Conservation (phyloP, 2,329 filamentous ascomycete genomes). For the Cytospora piceae region DNA sequence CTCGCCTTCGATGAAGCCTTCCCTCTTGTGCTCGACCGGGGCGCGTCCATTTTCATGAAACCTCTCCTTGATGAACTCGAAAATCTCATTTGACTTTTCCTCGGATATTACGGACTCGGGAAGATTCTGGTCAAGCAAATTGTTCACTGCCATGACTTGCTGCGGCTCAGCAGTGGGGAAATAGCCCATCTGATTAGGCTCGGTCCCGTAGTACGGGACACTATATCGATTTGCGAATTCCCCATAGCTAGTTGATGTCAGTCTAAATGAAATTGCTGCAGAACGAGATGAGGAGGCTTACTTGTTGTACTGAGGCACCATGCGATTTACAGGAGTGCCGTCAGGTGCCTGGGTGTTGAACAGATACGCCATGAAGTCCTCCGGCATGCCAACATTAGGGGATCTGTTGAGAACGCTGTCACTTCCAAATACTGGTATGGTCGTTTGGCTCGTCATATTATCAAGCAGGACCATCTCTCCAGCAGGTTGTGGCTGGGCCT, state of each 20-base stretch:
- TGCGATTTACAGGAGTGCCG: constrained; percentile 55
- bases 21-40: constrained; percentile 74
- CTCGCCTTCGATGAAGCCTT: constrained; percentile 78
- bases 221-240: constrained; percentile 54
- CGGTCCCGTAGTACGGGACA: constrained; percentile 53
- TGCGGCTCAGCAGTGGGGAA: constrained; percentile 63
- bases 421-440: constrained; percentile 84
- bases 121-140: constrained; percentile 77
- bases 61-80: constrained; percentile 77
- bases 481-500: constrained; percentile 48
- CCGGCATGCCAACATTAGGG: constrained; percentile 79
- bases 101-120: constrained; percentile 83
- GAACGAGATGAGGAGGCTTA: constrained; percentile 18
- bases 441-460: constrained; percentile 65
- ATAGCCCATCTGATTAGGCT: constrained; percentile 55
- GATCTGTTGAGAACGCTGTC: constrained; percentile 81
- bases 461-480: constrained; percentile 64
- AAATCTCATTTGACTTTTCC: constrained; percentile 81
- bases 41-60: constrained; percentile 82
- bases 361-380: constrained; percentile 84
- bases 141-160: constrained; percentile 89
- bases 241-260: constrained; percentile 51
- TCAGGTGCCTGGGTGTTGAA: constrained; percentile 71
- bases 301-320: constrained; percentile 53
- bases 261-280: constrained; percentile 10